Evolutionary conservation across 2,329 filamentous ascomycete species (phyloP).

Genomic region (Verticillium nubilum): DNA sequence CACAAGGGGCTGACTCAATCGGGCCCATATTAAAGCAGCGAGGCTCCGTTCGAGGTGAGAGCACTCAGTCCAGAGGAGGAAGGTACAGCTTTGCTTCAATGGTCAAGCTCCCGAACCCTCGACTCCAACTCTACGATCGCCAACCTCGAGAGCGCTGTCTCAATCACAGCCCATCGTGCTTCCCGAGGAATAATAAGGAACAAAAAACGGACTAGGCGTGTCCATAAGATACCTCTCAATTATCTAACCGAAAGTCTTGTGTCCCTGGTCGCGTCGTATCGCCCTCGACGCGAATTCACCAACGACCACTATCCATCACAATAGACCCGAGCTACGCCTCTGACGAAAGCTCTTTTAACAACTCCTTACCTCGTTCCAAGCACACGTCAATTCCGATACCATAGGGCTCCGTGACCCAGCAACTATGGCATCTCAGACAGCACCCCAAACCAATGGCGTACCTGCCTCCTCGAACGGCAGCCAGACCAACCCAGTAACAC

Average conservation of each 20-base stretch:
- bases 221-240: no score
- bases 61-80: background rate
- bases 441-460: slow-evolving; percentile 50
- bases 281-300: no score
- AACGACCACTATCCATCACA: no score
- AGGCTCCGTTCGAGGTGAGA: slow-evolving; percentile 26
- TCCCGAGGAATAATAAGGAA: no score
- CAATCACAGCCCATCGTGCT: background rate
- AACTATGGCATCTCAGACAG: slow-evolving; percentile 24
- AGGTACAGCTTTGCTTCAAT: background rate
- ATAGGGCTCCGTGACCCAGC: background rate
- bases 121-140: background rate
- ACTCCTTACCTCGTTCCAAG: no score
- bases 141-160: background rate
- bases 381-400: background rate
- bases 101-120: background rate
- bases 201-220: no score
- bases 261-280: no score
- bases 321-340: no score
- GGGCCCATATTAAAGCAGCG: background rate
- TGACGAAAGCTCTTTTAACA: no score
- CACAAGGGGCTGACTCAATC: no score
- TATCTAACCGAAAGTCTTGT: no score
- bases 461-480: slow-evolving; percentile 28
- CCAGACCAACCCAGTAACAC: slow-evolving; percentile 31